phyloP scores from a whole-genome alignment of 495 filamentous ascomycete genomes.

The Neurospora pannonica region DNA sequence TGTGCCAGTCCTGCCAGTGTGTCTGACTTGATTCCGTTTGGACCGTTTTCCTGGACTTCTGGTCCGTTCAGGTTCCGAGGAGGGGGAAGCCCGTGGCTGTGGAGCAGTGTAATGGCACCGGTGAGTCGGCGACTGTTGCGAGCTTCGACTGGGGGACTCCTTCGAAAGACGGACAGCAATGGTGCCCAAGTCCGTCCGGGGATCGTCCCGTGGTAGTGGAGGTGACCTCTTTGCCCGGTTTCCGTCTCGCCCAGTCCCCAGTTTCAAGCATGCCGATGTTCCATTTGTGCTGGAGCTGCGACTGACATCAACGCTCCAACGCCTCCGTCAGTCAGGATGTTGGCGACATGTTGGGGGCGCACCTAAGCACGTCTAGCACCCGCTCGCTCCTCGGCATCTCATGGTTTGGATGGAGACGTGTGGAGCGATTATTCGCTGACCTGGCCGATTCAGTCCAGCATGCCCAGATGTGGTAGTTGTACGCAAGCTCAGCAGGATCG shows the following conservation, averaged over 20 bases:
- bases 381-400: neutral
- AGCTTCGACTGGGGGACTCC: neutral
- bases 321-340: neutral
- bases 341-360: neutral
- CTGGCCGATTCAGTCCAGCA: neutral
- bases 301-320: neutral
- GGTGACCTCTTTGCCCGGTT: neutral
- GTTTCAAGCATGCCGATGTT: neutral
- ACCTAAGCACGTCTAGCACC: neutral
- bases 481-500: neutral
- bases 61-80: neutral
- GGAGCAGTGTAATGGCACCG: neutral
- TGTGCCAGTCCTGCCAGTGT: neutral
- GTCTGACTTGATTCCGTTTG: neutral
- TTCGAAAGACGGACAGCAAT: neutral
- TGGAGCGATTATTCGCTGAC: constrained; percentile 16
- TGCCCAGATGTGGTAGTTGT: neutral
- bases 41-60: neutral
- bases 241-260: neutral
- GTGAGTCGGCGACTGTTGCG: neutral
- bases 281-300: neutral
- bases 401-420: constrained; percentile 13
- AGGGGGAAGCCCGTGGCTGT: neutral
- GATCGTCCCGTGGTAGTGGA: neutral
- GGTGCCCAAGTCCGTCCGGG: neutral